Conservation (phyloP, 2,329 filamentous ascomycete species). For the Nigrospora oryzae region DNA sequence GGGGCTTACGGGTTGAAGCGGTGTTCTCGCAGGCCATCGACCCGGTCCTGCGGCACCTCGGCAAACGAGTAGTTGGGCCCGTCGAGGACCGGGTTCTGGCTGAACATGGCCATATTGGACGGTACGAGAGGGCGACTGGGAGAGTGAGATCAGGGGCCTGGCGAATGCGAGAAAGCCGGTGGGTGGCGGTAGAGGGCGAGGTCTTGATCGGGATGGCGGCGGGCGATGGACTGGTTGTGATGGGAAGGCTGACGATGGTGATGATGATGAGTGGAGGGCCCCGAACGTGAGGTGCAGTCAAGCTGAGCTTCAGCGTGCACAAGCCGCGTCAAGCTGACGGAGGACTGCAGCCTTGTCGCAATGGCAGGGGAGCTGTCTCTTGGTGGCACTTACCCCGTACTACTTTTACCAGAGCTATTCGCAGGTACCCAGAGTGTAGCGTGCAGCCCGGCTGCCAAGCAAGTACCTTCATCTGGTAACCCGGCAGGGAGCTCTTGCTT, state of each 20-base stretch:
- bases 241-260: conserved; percentile 4
- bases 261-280: conserved; percentile 5
- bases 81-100: conserved; percentile 61
- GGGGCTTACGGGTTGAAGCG: conserved; percentile 82
- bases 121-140: background rate
- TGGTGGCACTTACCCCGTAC: background rate
- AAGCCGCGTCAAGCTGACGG: conserved; percentile 1
- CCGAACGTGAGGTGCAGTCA: no score
- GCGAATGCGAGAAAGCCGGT: no score
- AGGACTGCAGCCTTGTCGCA: background rate
- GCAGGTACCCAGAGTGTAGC: no score
- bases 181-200: no score
- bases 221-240: background rate
- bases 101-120: conserved; percentile 57
- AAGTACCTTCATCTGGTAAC: no score
- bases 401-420: no score
- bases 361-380: background rate
- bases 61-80: conserved; percentile 63
- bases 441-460: no score
- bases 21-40: conserved; percentile 59
- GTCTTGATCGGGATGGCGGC: no score
- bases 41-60: conserved; percentile 45
- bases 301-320: no score
- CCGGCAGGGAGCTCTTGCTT: no score
- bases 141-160: background rate